These are phyloP conservation scores for Aspergillus cavernicola DNA, from an alignment of 495 filamentous ascomycete species.

Conservation along the genomic window DNA sequence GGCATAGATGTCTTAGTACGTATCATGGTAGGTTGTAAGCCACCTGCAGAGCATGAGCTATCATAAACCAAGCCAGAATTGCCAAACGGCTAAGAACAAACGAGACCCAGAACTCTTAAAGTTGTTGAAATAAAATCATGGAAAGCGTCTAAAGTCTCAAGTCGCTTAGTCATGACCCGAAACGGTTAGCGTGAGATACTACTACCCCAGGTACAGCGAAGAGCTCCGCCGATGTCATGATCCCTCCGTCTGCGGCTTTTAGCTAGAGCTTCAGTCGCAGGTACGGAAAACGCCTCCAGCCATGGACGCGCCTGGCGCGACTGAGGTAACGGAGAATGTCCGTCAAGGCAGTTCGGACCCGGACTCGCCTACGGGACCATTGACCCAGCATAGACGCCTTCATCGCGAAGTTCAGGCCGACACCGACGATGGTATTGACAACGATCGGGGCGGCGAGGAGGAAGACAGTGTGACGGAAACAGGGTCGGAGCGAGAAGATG, in stretches of 20 bases:
- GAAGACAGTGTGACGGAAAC: conserved; percentile 25
- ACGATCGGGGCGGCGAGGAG: conserved; percentile 6
- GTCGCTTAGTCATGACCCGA: conserved; percentile 17
- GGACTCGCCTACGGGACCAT: conserved; percentile 13
- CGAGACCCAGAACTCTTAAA: too few relatives aligned
- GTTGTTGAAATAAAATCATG: too few relatives aligned
- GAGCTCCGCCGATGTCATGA: conserved; percentile 17
- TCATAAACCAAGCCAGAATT: neutral
- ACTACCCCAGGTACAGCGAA: conserved; percentile 16
- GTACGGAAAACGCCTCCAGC: conserved; percentile 32
- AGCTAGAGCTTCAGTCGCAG: conserved; percentile 20
- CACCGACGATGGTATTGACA: conserved; percentile 18
- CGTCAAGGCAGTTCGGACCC: conserved; percentile 18
- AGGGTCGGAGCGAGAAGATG: conserved; percentile 52
- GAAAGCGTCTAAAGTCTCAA: too few relatives aligned
- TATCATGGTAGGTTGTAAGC: neutral
- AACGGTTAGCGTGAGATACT: neutral
- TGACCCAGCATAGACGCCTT: conserved; percentile 15
- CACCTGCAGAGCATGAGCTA: neutral
- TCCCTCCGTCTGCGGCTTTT: conserved; percentile 2
- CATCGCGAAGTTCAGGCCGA: conserved; percentile 18
- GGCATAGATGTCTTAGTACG: neutral
- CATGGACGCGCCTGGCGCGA: conserved; percentile 47
- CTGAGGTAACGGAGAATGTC: conserved; percentile 26
- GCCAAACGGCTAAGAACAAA: too few relatives aligned